Conservation (phyloP, 2,329 filamentous ascomycete genomes). For the Cordyceps fumosorosea region DNA sequence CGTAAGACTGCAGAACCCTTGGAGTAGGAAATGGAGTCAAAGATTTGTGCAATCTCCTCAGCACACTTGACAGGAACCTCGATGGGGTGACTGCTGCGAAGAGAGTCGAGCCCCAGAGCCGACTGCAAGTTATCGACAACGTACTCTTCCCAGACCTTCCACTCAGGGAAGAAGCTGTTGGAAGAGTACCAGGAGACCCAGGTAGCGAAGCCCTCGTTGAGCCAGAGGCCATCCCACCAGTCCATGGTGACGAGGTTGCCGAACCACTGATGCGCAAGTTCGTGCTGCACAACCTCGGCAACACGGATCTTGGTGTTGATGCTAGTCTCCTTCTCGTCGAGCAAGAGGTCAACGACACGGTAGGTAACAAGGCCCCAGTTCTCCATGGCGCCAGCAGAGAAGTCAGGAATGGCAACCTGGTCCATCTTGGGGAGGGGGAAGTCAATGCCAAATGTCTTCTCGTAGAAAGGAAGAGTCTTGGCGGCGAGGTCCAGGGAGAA, state of each 20-base stretch:
- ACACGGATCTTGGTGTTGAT: constrained; percentile 87
- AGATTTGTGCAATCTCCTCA: constrained; percentile 96
- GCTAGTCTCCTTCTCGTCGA: constrained; percentile 87
- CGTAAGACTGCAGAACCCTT: constrained; percentile 93
- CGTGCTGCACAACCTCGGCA: constrained; percentile 93
- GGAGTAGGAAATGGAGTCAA: constrained; percentile 94
- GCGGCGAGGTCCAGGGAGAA: constrained; percentile 89
- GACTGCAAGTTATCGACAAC: constrained; percentile 88
- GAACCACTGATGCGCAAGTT: constrained; percentile 97
- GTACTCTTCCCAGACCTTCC: constrained; percentile 96
- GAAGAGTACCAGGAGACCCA: constrained; percentile 62
- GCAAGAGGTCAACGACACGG: constrained; percentile 72
- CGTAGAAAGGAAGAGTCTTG: constrained; percentile 86
- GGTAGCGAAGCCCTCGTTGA: constrained; percentile 83
- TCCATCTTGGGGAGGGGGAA: constrained; percentile 45
- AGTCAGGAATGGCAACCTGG: constrained; percentile 93
- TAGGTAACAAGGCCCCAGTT: constrained; percentile 98
- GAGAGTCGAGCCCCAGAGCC: constrained; percentile 78
- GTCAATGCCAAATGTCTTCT: constrained; percentile 82
- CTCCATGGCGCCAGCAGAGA: constrained; percentile 94
- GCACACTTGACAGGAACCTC: constrained; percentile 94
- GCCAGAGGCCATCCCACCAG: constrained; percentile 96
- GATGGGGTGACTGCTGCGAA: constrained; percentile 92
- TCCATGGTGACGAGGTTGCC: constrained; percentile 97
- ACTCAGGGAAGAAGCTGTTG: constrained; percentile 93